Percentiles rank a stretch among this genome's conserved stretches.
These are phyloP conservation scores for Phalaenopsis equestris DNA, from an alignment of 106 monocot species.

Conservation along the genomic window DNA sequence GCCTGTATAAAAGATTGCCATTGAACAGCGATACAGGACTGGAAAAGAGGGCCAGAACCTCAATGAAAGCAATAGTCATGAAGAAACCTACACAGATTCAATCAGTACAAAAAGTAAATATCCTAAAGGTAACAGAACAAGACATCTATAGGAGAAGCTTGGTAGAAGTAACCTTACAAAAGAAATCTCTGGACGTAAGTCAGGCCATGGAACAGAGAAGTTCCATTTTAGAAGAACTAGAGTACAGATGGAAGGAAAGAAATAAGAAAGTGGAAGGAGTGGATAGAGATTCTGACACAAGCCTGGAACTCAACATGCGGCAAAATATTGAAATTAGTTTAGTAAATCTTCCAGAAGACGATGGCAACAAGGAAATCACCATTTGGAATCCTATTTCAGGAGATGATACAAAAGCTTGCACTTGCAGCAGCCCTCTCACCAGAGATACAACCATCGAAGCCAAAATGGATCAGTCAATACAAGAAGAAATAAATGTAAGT, in stretches of 20 bases:
- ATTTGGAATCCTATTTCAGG: not conserved
- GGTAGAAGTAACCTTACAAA: conserved; percentile 4
- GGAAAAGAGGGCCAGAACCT: conserved; percentile 9
- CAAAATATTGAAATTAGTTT: too few relatives aligned
- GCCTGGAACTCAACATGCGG: too few relatives aligned
- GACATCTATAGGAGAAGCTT: too few relatives aligned
- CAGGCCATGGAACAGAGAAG: conserved; percentile 10
- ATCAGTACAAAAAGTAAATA: conserved; percentile 18
- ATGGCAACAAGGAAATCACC: not conserved
- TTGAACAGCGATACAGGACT: conserved; percentile 6
- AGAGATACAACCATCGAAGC: not conserved
- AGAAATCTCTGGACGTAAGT: not conserved
- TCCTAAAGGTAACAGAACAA: not conserved
- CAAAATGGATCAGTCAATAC: conserved; percentile 1
- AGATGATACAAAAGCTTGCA: not conserved
- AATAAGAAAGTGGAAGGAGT: conserved; percentile 10
- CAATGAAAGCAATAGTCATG: not conserved
- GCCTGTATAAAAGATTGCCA: not conserved
- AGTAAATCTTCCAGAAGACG: not conserved
- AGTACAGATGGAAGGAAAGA: conserved; percentile 19
- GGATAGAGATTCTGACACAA: not conserved
- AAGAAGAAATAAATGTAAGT: conserved; percentile 25
- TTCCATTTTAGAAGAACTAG: conserved; percentile 19
- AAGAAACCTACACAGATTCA: conserved; percentile 7
- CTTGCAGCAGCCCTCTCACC: not conserved